Evolutionary conservation across 495 filamentous ascomycete genomes (phyloP).

Genomic region (Penicillium dipodomyicola): DNA sequence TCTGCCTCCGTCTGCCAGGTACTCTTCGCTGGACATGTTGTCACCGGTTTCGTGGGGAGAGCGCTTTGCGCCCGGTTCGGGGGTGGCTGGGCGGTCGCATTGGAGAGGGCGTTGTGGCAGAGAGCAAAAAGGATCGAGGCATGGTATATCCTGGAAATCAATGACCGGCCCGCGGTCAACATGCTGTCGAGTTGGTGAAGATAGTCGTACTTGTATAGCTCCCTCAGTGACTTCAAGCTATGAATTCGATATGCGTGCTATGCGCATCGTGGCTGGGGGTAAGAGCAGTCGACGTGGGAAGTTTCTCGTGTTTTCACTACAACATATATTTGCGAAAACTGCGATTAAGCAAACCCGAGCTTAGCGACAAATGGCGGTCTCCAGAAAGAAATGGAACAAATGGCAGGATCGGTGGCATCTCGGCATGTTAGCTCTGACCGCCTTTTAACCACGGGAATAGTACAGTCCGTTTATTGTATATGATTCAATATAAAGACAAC

Average conservation of each 20-base stretch:
- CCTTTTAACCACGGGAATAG: conserved; percentile 1
- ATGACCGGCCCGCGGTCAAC: conserved; percentile 21
- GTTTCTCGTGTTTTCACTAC: background rate
- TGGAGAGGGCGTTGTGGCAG: conserved; percentile 6
- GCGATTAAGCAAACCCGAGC: conserved; percentile 1
- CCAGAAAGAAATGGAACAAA: conserved; percentile 1
- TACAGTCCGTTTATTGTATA: too few species aligned
- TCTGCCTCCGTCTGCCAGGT: conserved; percentile 22
- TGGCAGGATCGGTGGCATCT: conserved; percentile 21
- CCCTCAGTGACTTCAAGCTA: conserved; percentile 11
- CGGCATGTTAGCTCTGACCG: conserved; percentile 11
- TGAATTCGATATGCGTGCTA: conserved; percentile 9
- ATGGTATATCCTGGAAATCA: conserved; percentile 8
- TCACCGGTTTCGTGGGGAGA: conserved; percentile 1
- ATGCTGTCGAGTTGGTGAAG: conserved; percentile 14
- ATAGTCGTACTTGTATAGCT: conserved; percentile 6
- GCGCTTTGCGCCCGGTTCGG: conserved; percentile 3
- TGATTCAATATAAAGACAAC: background rate
- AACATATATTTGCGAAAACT: background rate
- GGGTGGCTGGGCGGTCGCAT: conserved; percentile 11
- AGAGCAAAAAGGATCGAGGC: conserved; percentile 13
- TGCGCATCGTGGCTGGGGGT: conserved; percentile 19
- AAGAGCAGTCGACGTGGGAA: conserved; percentile 12
- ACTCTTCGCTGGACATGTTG: conserved; percentile 18
- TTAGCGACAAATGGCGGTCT: conserved; percentile 11